Base-by-base conservation (phyloP, 106 monocot species). In the Dendrobium huoshanense region DNA sequence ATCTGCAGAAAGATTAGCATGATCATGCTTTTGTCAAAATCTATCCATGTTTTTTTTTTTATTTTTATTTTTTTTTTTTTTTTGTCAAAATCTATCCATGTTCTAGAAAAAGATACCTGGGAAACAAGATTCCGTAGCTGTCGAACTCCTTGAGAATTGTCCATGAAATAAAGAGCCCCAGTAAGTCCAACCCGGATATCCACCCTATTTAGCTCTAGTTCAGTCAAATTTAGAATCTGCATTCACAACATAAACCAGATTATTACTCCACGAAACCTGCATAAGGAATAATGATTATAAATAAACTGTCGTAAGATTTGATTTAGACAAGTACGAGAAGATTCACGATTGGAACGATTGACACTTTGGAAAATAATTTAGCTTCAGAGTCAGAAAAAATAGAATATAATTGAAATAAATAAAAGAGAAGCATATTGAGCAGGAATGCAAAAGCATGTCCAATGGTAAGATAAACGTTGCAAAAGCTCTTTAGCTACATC, bases 181-280 rank as follows among this genome's bases (percentile, higher is more conserved):
- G 97, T 88, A 20, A 94, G 78, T 31, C 97, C 97, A 77, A 98
- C 94, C 51, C 94, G 87, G 43, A 98, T 88, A 84, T 98, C 97
- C 40, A 94, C 97, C 85, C 97, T 88, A 80, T 98, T 92, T 51
- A 98, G 94, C 78, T 94, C 97, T 59, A 94, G 84, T 79, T 98
- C 97, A 27, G 97, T 98, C 87, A 98, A 95, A 86, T 98, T 98
- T 79, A 98, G 78, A 74, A 98, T 88, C 97, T 98, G 94, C 83
- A 87, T 47, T 42, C 1, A 43, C 51, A 22, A 27, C 27, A 45
- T 19, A 76, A 76, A 43, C 7, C 27, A 22, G n/a, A 76, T 76
- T 41, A 76, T 42, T 25, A 76, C 41, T 47, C 42, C 5, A 70
- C 13, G 17, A 76, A 48, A 48, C 0, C 27, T 9, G 49, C 43